Percentiles rank a stretch among this genome's conserved stretches.
Evolutionary conservation across 192 early-diverging fungal genomes (phyloP).

Genomic region (Powellomyces hirtus): DNA sequence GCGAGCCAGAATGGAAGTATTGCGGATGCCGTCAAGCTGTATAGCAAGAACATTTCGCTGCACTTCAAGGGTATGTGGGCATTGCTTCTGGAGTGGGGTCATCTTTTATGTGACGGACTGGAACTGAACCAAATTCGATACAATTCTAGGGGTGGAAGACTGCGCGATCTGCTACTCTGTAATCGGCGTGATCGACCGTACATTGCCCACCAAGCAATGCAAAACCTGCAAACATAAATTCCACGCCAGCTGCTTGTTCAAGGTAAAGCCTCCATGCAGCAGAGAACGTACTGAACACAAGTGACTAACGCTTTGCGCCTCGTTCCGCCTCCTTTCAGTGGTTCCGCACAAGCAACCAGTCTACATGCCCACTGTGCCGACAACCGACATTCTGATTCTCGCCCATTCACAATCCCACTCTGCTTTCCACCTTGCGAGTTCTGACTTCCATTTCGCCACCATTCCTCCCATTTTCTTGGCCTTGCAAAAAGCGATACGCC

Average conservation of each 20-base stretch:
- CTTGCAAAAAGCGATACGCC: no score
- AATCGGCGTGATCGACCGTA: constrained; percentile 81
- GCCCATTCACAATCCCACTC: neutral
- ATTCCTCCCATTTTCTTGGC: no score
- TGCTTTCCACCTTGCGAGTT: neutral
- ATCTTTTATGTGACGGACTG: neutral
- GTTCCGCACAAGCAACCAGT: constrained; percentile 68
- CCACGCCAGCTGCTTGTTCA: constrained; percentile 91
- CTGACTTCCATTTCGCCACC: neutral
- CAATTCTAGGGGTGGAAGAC: constrained; percentile 70
- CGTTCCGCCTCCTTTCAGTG: constrained; percentile 40
- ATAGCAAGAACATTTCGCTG: constrained; percentile 81
- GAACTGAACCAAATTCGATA: neutral
- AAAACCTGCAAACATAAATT: constrained; percentile 92
- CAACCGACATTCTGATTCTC: constrained; percentile 26
- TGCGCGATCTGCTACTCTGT: constrained; percentile 98
- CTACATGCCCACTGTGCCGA: constrained; percentile 71
- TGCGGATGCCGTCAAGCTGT: constrained; percentile 73
- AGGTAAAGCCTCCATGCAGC: no score
- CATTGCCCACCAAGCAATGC: constrained; percentile 86
- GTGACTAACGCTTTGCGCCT: no score
- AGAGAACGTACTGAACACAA: no score
- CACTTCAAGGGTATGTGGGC: constrained; percentile 78
- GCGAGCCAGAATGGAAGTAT: constrained; percentile 75
- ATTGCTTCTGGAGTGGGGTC: no score